A percentile compares a stretch with the other conserved stretches of the same genome.
Evolutionary conservation across 176 grass and related monocot species (phyloP).

Genomic region (Carex myosuroides): DNA sequence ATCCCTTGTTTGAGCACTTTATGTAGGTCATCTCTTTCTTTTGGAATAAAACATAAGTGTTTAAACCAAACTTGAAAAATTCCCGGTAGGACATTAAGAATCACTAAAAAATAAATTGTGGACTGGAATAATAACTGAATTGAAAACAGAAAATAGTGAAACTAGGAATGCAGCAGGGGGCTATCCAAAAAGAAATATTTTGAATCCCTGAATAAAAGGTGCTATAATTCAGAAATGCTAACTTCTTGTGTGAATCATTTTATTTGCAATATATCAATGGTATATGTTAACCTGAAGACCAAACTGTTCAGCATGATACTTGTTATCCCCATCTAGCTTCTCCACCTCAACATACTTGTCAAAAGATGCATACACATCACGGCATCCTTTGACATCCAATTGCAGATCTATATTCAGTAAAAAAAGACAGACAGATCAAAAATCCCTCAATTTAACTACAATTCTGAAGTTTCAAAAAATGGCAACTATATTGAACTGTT

Average conservation of each 20-base stretch:
- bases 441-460: background rate
- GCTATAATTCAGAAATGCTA: background rate
- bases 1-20: background rate
- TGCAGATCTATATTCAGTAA: constrained; percentile 71
- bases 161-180: background rate
- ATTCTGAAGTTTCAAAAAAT: constrained; percentile 10
- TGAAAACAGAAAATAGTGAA: background rate
- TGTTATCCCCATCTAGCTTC: constrained; percentile 90
- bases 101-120: background rate
- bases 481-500: background rate
- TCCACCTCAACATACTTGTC: constrained; percentile 99
- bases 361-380: constrained; percentile 93
- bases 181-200: background rate
- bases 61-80: background rate
- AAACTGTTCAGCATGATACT: constrained; percentile 89
- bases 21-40: background rate
- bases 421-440: background rate
- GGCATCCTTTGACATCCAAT: constrained; percentile 96
- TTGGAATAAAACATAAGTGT: background rate
- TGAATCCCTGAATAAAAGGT: background rate
- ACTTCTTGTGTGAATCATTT: background rate
- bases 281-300: constrained; percentile 68
- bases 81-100: background rate
- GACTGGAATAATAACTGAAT: background rate
- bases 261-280: background rate